Conservation (phyloP, 805 yeast species). For the Komagataella kurtzmanii region DNA sequence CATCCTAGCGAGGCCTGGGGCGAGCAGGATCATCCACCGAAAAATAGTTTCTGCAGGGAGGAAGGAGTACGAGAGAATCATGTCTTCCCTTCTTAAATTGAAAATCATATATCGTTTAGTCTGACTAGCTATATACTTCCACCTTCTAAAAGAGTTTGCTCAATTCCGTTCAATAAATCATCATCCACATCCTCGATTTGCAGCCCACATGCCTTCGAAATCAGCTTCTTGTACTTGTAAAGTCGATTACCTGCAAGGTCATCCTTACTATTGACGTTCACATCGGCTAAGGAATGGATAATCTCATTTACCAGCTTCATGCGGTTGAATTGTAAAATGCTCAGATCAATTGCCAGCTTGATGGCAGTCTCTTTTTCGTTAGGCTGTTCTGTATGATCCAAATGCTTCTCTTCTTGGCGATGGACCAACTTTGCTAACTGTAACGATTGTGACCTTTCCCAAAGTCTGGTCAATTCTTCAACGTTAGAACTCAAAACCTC, state of each 20-base stretch:
- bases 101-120: neutral
- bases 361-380: conserved; percentile 7
- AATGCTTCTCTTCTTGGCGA: conserved; percentile 25
- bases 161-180: conserved; percentile 73
- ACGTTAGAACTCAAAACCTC: conserved; percentile 13
- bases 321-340: conserved; percentile 26
- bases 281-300: neutral
- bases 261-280: conserved; percentile 1
- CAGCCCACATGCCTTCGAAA: conserved; percentile 66
- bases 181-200: conserved; percentile 67
- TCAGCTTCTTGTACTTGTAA: conserved; percentile 42
- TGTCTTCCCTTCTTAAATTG: neutral
- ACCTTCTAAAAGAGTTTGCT: conserved; percentile 18
- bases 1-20: neutral
- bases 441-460: conserved; percentile 53
- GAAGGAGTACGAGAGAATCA: neutral
- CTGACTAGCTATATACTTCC: neutral
- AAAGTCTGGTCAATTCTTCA: conserved; percentile 20
- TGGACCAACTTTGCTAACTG: conserved; percentile 45
- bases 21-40: neutral
- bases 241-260: neutral
- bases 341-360: conserved; percentile 21
- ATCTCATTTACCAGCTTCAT: conserved; percentile 15
- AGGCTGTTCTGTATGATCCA: conserved; percentile 4
- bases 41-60: neutral